phyloP scores from a whole-genome alignment of 2,329 filamentous ascomycete genomes.

The Alternaria sp. region DNA sequence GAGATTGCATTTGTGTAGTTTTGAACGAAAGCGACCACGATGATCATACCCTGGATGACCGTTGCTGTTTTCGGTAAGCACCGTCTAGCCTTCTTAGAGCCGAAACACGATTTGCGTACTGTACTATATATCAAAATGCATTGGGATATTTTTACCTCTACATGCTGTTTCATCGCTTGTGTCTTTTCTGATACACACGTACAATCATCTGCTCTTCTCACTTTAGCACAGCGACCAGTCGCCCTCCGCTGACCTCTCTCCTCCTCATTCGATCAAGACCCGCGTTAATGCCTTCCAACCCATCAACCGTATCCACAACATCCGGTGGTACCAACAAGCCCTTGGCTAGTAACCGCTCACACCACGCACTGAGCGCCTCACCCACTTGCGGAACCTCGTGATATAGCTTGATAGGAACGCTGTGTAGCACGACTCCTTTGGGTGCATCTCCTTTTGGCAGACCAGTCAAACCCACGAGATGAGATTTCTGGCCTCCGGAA shows the following conservation, averaged over 20 bases:
- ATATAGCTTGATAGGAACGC: constrained; percentile 78
- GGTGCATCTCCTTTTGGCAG: constrained; percentile 65
- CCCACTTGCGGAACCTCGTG: constrained; percentile 66
- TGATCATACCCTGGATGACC: background rate
- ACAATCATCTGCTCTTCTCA: background rate
- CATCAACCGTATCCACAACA: constrained; percentile 70
- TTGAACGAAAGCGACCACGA: constrained; percentile 2
- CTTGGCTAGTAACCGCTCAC: constrained; percentile 69
- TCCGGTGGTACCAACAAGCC: constrained; percentile 67
- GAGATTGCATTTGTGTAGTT: constrained; percentile 2
- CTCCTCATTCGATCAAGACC: constrained; percentile 72
- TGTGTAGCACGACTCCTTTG: constrained; percentile 65
- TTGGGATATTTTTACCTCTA: constrained; percentile 3
- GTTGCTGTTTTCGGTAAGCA: background rate
- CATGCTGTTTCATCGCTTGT: background rate
- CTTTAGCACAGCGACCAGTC: constrained; percentile 62
- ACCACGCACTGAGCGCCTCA: constrained; percentile 65
- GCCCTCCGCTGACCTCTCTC: constrained; percentile 73
- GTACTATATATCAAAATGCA: constrained; percentile 6
- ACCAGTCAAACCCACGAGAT: constrained; percentile 65
- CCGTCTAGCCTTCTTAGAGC: background rate
- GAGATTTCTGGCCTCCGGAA: constrained; percentile 32
- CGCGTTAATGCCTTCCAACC: constrained; percentile 72
- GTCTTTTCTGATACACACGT: background rate
- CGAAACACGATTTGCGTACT: background rate